Evolutionary conservation across 139 green algal species (phyloP), one percentile per base, ranked within the genome.

Genomic region (Auxenochlorella pyrenoidosa): DNA sequence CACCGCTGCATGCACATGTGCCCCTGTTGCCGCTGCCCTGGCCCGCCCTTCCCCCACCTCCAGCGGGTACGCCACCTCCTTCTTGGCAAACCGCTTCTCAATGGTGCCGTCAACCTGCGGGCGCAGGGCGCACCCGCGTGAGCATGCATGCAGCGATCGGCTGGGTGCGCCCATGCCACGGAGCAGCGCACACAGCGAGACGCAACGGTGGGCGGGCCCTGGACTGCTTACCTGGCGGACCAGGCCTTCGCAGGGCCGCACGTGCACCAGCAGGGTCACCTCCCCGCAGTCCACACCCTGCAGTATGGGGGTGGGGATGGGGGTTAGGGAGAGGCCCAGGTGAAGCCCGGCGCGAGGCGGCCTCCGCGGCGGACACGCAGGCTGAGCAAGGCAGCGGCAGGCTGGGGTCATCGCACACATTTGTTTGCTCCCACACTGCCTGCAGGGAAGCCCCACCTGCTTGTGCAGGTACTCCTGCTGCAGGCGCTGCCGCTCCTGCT

Each of bases 21-120:
- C 72, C 44, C 12, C 34, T n/a, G 38, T 54, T 41, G 6, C 73
- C 36, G 65, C 65, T 4, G 65, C 30, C 24, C 65, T 38, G 65
- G 5, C 65, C 60, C 18, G 26, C 15, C 26, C 6, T 18, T 54
- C 24, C 5, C 75, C 4, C 80, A 85, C 83, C 83, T 93, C 86
- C 28, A 88, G 24, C 1, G 96, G 96, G 66, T 94, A 92, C n/a
- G 91, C 41, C 1, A 91, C 82, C 87, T 95, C 91, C 6, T 95
- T 91, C 47, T 93, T 91, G 40, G 81, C 78, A 86, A 96, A 98
- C 58, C 93, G 93, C 92, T 97, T 98, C 81, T 97, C 90, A 6
- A 98, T 86, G 75, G 88, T 95, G 65, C 95, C 96, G 85, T 98
- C 96, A 24, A 93, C 76, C 82, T 93, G 87, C 10, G 91, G 87